Base-by-base conservation (phyloP, 2,329 filamentous ascomycete species). In the Fusarium ambrosium region DNA sequence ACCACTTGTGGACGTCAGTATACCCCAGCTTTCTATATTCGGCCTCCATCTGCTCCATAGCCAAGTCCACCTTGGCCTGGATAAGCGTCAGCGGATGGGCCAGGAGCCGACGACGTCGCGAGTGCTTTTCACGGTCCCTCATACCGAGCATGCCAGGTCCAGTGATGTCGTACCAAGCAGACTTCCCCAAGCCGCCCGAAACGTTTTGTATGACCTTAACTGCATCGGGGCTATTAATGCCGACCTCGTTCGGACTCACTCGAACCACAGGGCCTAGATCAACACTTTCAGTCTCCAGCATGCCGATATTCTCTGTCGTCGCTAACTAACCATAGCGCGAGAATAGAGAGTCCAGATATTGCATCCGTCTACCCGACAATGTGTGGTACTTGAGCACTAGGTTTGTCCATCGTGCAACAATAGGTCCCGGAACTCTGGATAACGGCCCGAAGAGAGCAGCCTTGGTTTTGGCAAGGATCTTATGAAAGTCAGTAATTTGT, bases 141-240 rank as follows among this genome's bases (percentile, higher is more conserved):
- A 67, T 64, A 20, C 45, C 65, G 10, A 67, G 64, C 64, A 66
- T 64, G 0, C 64, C 59, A 0, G 64, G 59, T 0, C 64, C 64
- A 8, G 59, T 66, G n/a, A 64, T 64, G 3, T 64, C 64, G 14
- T 64, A 64, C 43, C 64, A 66, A 6, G 59, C 22, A 6, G 59
- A 53, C 16, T 66, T 64, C 14, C 1, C 24, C 0, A 66, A 66
- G 2, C 64, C 64, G 10, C 64, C 59, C 0, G 59, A 55, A 3
- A 36, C 36, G 14, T 66, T 66, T 18, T 64, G 43, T 14, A 66
- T 66, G 13, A 55, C 9, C 14, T 39, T 63, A 14, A 63, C 64
- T 2, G 64, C 34, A 1, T 66, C 27, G 0, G 59, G 64, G 5
- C 39, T 24, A 2, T 66, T 66, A 0, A 66, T 66, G 0, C 60